Percentiles rank a stretch among this genome's conserved stretches.
These are phyloP conservation scores for Cladochytrium replicatum DNA, from an alignment of 192 early-diverging fungal genomes.

Conservation along the genomic window DNA sequence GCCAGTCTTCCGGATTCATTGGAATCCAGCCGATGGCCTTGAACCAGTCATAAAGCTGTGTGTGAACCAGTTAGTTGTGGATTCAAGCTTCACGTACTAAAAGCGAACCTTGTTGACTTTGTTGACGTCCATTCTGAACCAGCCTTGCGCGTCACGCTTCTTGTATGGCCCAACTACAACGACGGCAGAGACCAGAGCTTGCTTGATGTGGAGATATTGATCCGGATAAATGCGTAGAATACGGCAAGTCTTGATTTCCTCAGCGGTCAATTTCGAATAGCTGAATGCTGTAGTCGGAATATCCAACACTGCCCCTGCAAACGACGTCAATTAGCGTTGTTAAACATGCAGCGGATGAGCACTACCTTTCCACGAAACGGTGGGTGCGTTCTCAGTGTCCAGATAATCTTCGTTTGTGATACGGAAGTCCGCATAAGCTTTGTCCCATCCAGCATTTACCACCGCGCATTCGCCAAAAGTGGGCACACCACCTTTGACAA, in stretches of 20 bases:
- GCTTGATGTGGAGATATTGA: slow-evolving; percentile 76
- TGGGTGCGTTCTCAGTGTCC: no score
- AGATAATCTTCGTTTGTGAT: no score
- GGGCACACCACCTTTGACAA: no score
- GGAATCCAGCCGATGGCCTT: slow-evolving; percentile 75
- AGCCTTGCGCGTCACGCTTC: slow-evolving; percentile 84
- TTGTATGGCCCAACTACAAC: slow-evolving; percentile 52
- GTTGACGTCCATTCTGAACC: slow-evolving; percentile 90
- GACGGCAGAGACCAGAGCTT: slow-evolving; percentile 59
- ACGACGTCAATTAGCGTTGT: no score
- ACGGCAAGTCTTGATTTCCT: slow-evolving; percentile 63
- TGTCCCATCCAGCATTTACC: no score
- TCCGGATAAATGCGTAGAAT: slow-evolving; percentile 73
- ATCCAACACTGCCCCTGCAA: slow-evolving; percentile 15
- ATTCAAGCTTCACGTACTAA: no score
- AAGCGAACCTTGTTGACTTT: slow-evolving; percentile 49
- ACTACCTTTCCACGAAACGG: no score
- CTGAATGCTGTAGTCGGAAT: slow-evolving; percentile 13
- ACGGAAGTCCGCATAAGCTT: no score
- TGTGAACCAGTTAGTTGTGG: slow-evolving; percentile 20
- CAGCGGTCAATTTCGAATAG: slow-evolving; percentile 44
- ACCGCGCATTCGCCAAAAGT: no score
- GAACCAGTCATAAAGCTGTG: slow-evolving; percentile 79
- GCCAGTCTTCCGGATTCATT: no score
- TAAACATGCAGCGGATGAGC: no score